Evolutionary conservation across 164 flowering plant genomes (phyloP).

Genomic region (Kalanchoe fedtschenkoi): DNA sequence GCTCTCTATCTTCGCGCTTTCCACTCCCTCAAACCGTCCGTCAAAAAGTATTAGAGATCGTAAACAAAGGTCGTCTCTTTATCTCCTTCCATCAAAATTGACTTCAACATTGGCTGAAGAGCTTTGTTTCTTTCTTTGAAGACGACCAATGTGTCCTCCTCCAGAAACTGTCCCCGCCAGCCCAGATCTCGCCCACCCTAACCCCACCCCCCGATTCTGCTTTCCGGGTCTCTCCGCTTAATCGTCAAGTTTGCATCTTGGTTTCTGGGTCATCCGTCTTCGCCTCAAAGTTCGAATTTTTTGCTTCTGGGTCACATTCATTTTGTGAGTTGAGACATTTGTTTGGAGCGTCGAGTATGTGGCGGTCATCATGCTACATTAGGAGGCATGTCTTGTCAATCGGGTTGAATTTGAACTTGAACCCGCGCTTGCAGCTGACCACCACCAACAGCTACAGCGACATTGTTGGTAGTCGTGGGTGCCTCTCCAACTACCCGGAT

Average conservation of each 20-base stretch:
- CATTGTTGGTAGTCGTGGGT: too few relatives aligned
- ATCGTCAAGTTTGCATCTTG: neutral
- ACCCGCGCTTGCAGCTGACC: too few relatives aligned
- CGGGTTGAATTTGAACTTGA: neutral
- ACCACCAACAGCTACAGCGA: too few relatives aligned
- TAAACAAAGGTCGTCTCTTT: neutral
- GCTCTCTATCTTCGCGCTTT: neutral
- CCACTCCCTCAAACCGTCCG: conserved; percentile 1
- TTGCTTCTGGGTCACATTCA: too few relatives aligned
- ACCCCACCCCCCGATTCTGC: neutral
- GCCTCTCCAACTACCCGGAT: too few relatives aligned
- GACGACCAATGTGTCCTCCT: too few relatives aligned
- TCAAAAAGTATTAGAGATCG: neutral
- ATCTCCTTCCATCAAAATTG: neutral
- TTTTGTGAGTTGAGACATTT: neutral
- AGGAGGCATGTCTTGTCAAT: neutral
- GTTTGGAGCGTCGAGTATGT: neutral
- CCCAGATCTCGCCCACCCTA: neutral
- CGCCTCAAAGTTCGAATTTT: neutral
- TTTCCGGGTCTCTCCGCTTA: too few relatives aligned
- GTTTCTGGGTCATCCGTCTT: neutral
- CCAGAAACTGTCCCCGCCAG: neutral
- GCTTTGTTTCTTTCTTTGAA: too few relatives aligned
- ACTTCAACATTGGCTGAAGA: too few relatives aligned
- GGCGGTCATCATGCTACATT: neutral